Evolutionary conservation across 179 eudicot genomes (phyloP).

Genomic region (Corrigiola litoralis): DNA sequence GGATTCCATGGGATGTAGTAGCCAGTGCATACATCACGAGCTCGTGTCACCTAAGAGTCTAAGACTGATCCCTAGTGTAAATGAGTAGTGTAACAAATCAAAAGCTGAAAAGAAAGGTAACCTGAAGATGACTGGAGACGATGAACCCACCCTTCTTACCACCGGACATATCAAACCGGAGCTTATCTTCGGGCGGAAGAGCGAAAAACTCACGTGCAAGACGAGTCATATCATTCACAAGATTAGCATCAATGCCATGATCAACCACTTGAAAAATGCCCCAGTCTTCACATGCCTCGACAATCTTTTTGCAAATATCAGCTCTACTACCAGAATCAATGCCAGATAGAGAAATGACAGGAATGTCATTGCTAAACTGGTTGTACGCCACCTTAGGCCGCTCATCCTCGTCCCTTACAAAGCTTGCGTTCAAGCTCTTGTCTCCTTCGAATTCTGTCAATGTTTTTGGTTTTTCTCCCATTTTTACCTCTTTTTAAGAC

Average conservation of each 20-base stretch:
- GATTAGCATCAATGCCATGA: constrained; percentile 52
- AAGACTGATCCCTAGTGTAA: background rate
- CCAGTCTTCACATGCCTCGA: constrained; percentile 85
- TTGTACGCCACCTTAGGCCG: constrained; percentile 71
- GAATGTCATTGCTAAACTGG: constrained; percentile 51
- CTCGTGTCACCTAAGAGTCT: no score
- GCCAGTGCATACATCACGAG: no score
- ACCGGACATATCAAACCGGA: constrained; percentile 80
- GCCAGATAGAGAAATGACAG: constrained; percentile 62
- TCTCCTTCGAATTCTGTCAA: constrained; percentile 28
- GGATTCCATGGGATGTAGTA: no score
- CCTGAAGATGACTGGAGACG: constrained; percentile 94
- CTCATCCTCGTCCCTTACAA: constrained; percentile 73
- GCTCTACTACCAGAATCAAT: constrained; percentile 45
- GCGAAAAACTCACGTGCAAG: constrained; percentile 66
- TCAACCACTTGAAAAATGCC: constrained; percentile 86
- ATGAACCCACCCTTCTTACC: constrained; percentile 96
- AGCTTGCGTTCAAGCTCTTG: constrained; percentile 25
- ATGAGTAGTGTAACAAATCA: background rate
- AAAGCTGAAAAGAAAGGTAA: background rate
- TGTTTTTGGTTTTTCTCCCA: constrained; percentile 26
- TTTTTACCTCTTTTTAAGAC: background rate
- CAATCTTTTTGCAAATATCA: constrained; percentile 61
- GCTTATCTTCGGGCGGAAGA: constrained; percentile 67
- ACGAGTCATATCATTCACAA: constrained; percentile 57